These are phyloP conservation scores for Fusarium sp. DNA, from an alignment of 2,329 filamentous ascomycete genomes.

Conservation along the genomic window DNA sequence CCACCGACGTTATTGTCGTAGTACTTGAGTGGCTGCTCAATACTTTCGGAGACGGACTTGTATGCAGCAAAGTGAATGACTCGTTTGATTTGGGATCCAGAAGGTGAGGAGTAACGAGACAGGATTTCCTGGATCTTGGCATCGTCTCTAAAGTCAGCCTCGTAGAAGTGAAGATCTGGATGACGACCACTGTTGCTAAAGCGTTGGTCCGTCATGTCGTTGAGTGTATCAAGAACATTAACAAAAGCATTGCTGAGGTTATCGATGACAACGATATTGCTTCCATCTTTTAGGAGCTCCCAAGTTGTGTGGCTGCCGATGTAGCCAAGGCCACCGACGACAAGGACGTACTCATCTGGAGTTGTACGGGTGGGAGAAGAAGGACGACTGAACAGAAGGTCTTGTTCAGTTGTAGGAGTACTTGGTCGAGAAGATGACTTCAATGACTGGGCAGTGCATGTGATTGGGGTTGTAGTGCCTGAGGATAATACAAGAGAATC, in stretches of 20 bases:
- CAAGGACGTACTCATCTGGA: neutral
- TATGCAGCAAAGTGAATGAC: conserved; percentile 77
- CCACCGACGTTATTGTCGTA: conserved; percentile 75
- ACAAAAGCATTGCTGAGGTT: conserved; percentile 4
- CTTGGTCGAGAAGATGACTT: neutral
- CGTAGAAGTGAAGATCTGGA: conserved; percentile 4
- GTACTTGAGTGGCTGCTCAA: conserved; percentile 67
- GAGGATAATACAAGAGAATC: neutral
- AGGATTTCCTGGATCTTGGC: neutral
- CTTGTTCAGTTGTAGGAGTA: neutral
- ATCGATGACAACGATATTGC: neutral
- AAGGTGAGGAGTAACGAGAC: neutral
- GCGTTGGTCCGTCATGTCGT: neutral
- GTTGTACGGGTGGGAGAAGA: neutral
- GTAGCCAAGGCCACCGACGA: conserved; percentile 7
- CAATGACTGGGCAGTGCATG: neutral
- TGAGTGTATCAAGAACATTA: neutral
- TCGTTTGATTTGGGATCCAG: conserved; percentile 36
- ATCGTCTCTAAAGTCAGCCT: conserved; percentile 3
- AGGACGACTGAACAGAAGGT: neutral
- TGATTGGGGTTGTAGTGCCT: neutral
- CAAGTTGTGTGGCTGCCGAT: conserved; percentile 4
- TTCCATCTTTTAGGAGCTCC: neutral
- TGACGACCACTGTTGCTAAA: neutral
- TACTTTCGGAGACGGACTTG: conserved; percentile 73